These are phyloP conservation scores for Boletus subcaerulescens DNA, from an alignment of 768 basidiomycete species.

Conservation along the genomic window DNA sequence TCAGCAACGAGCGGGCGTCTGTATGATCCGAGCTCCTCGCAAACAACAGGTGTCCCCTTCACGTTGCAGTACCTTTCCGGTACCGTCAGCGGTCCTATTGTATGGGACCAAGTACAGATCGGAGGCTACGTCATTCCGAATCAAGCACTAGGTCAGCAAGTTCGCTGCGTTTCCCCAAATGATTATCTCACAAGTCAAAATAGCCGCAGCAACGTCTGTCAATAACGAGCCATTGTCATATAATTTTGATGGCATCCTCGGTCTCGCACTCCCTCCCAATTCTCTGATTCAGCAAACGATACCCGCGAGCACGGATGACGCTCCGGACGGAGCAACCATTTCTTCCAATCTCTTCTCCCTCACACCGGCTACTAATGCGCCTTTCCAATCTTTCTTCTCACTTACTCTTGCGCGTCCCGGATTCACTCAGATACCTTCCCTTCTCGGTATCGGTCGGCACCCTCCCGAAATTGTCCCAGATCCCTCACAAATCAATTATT, in stretches of 20 bases:
- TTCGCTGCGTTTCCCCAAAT: neutral
- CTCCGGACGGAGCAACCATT: slow-evolving; percentile 63
- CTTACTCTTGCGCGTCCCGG: slow-evolving; percentile 69
- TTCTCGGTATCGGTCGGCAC: slow-evolving; percentile 69
- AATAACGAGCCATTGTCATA: slow-evolving; percentile 53
- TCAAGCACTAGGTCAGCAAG: slow-evolving; percentile 65
- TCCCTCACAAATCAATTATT: slow-evolving; percentile 51
- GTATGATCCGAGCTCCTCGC: slow-evolving; percentile 56
- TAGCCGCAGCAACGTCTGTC: slow-evolving; percentile 61
- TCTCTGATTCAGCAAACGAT: slow-evolving; percentile 59
- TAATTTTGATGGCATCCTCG: slow-evolving; percentile 65
- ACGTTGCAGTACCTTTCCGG: slow-evolving; percentile 60
- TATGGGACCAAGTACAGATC: slow-evolving; percentile 63
- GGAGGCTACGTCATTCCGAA: slow-evolving; percentile 61
- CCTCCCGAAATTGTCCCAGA: slow-evolving; percentile 51
- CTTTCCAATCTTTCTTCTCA: slow-evolving; percentile 62
- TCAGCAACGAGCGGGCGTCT: slow-evolving; percentile 40
- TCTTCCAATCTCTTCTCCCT: slow-evolving; percentile 72
- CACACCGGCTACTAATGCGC: slow-evolving; percentile 49
- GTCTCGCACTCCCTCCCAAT: slow-evolving; percentile 71
- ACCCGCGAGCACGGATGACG: slow-evolving; percentile 45
- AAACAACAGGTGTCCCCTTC: slow-evolving; percentile 42
- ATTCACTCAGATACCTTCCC: slow-evolving; percentile 49
- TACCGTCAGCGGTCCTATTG: slow-evolving; percentile 55
- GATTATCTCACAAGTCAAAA: neutral